Percentiles rank a stretch among this genome's conserved stretches.
Conservation (phyloP, 2,329 filamentous ascomycete genomes). For the Epichloe sibirici region DNA sequence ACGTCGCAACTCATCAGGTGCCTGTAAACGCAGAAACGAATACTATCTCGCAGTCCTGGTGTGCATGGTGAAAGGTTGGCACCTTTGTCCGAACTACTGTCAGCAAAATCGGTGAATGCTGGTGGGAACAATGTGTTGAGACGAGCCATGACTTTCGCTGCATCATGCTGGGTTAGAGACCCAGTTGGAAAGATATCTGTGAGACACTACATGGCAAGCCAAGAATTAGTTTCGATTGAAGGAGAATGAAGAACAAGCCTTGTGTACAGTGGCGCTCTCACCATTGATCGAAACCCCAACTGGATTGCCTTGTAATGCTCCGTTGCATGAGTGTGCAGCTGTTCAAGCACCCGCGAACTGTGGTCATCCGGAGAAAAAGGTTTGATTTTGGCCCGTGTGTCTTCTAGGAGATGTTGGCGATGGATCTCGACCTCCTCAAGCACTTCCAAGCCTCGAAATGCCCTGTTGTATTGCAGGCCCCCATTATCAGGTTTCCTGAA, state of each 20-base stretch:
- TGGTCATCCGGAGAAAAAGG: slow-evolving; percentile 5
- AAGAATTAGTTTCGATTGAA: neutral
- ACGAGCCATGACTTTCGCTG: slow-evolving; percentile 19
- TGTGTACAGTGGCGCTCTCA: slow-evolving; percentile 10
- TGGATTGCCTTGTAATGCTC: slow-evolving; percentile 19
- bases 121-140: slow-evolving; percentile 25
- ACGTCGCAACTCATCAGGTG: slow-evolving; percentile 18
- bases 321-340: slow-evolving; percentile 17
- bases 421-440: slow-evolving; percentile 23
- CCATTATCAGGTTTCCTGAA: slow-evolving; percentile 17
- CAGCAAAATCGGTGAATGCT: slow-evolving; percentile 9
- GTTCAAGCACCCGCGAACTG: slow-evolving; percentile 14
- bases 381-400: slow-evolving; percentile 11
- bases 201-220: neutral
- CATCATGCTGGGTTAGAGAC: slow-evolving; percentile 5
- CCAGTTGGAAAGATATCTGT: slow-evolving; percentile 3
- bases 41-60: slow-evolving; percentile 19
- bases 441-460: slow-evolving; percentile 19
- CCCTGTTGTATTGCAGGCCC: slow-evolving; percentile 14
- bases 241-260: neutral
- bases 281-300: slow-evolving; percentile 21
- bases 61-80: slow-evolving; percentile 18
- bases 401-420: slow-evolving; percentile 16
- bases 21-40: slow-evolving; percentile 23
- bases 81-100: slow-evolving; percentile 9